These are phyloP conservation scores for Candida yuanshanica DNA, from an alignment of 805 yeast genomes.

Conservation along the genomic window DNA sequence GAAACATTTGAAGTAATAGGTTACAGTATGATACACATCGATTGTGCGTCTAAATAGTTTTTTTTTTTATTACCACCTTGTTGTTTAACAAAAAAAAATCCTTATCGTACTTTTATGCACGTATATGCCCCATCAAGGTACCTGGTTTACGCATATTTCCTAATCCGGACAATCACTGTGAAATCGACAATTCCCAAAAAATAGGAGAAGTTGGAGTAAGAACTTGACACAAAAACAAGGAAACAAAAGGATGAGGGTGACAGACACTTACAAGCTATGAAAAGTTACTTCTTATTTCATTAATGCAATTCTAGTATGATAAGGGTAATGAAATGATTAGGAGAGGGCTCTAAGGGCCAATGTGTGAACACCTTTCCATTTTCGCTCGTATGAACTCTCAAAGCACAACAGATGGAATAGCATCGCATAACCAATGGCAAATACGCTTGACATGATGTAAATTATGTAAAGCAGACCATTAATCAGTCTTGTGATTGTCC, in stretches of 20 bases:
- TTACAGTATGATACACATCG: neutral
- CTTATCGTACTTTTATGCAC: too few relatives aligned
- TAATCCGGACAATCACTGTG: neutral
- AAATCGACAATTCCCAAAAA: neutral
- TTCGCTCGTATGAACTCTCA: constrained; percentile 17
- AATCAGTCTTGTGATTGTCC: neutral
- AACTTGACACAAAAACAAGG: neutral
- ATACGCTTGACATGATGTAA: constrained; percentile 6
- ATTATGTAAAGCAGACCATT: constrained; percentile 2
- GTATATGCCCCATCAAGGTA: neutral
- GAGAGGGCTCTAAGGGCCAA: neutral
- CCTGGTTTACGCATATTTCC: neutral
- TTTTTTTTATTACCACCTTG: neutral
- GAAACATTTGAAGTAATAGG: neutral
- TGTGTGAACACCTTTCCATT: constrained; percentile 15
- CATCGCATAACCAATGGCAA: constrained; percentile 12
- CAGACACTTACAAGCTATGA: too few relatives aligned
- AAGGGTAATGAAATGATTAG: neutral
- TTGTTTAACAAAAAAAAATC: too few relatives aligned
- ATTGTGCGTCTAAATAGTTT: too few relatives aligned
- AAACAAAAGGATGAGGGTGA: too few relatives aligned
- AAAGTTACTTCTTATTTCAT: neutral
- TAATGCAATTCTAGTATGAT: neutral
- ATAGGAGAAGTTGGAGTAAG: neutral
- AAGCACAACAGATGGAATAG: constrained; percentile 17